Evolutionary conservation across 2,329 filamentous ascomycete species (phyloP).

Genomic region (Calonectria naviculata): DNA sequence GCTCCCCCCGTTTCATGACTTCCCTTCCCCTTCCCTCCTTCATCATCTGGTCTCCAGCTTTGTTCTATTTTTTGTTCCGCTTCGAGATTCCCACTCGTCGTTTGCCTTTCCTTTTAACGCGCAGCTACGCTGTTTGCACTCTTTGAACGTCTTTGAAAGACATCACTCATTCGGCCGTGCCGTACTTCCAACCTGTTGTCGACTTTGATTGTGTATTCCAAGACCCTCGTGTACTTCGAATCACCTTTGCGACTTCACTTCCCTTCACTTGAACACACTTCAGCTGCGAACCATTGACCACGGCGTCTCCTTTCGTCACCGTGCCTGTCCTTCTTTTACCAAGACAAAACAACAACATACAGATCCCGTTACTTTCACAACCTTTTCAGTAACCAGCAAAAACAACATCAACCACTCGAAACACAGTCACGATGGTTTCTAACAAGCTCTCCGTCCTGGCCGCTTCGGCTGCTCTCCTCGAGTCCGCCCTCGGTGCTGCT

Average conservation of each 20-base stretch:
- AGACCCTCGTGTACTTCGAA: slow-evolving; percentile 23
- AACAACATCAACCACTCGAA: slow-evolving; percentile 18
- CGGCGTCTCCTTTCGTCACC: slow-evolving; percentile 18
- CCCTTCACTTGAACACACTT: slow-evolving; percentile 19
- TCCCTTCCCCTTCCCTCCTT: slow-evolving; percentile 31
- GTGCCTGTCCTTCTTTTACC: background rate
- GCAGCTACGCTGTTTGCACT: slow-evolving; percentile 48
- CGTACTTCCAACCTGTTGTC: slow-evolving; percentile 38
- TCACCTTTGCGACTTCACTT: slow-evolving; percentile 27
- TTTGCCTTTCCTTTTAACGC: slow-evolving; percentile 43
- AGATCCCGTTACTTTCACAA: background rate
- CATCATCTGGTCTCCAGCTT: slow-evolving; percentile 34
- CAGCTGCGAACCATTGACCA: slow-evolving; percentile 23
- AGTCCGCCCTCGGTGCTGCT: slow-evolving; percentile 56
- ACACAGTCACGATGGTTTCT: slow-evolving; percentile 52
- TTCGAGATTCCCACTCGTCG: slow-evolving; percentile 36
- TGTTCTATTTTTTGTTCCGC: slow-evolving; percentile 31
- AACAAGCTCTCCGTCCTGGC: slow-evolving; percentile 56
- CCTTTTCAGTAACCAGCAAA: slow-evolving; percentile 8
- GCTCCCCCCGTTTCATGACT: slow-evolving; percentile 32
- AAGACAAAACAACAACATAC: background rate
- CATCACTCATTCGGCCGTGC: slow-evolving; percentile 50
- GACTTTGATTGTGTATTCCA: slow-evolving; percentile 27
- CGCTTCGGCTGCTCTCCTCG: slow-evolving; percentile 55
- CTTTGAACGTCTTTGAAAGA: slow-evolving; percentile 65